These are phyloP conservation scores for Athelia sp. DNA, from an alignment of 1,284 basidiomycete genomes.

Conservation along the genomic window DNA sequence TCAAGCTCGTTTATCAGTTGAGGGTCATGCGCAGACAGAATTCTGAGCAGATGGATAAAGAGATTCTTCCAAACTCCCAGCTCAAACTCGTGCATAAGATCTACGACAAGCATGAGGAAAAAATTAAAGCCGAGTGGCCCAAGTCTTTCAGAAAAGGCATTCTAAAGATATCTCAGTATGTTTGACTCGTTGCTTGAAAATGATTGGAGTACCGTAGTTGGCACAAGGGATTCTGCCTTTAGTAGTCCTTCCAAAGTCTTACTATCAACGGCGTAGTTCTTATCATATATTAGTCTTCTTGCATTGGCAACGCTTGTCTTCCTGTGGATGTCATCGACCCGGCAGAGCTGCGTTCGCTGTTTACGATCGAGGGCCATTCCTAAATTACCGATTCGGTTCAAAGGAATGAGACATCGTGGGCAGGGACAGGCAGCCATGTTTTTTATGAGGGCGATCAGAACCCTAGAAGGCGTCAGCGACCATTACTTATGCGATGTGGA, in stretches of 20 bases:
- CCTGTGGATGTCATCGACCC: neutral
- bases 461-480: constrained; percentile 1
- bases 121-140: constrained; percentile 3
- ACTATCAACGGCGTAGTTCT: constrained; percentile 8
- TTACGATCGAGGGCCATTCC: constrained; percentile 4
- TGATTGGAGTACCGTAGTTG: constrained; percentile 8
- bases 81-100: constrained; percentile 16
- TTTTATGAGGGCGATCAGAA: constrained; percentile 12
- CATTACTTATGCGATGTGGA: neutral
- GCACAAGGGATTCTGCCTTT: constrained; percentile 10
- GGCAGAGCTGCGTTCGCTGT: neutral
- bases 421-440: constrained; percentile 12
- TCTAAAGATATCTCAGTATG: neutral
- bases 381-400: constrained; percentile 1
- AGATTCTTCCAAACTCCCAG: constrained; percentile 18
- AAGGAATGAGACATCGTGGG: constrained; percentile 9
- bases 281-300: constrained; percentile 10
- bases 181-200: neutral
- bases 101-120: constrained; percentile 11
- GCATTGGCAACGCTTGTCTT: constrained; percentile 6
- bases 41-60: constrained; percentile 18
- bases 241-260: constrained; percentile 6
- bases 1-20: neutral
- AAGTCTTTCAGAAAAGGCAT: neutral
- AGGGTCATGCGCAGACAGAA: constrained; percentile 11